Conservation (phyloP, 148 eudicot genomes). For the Selenicereus undatus region DNA sequence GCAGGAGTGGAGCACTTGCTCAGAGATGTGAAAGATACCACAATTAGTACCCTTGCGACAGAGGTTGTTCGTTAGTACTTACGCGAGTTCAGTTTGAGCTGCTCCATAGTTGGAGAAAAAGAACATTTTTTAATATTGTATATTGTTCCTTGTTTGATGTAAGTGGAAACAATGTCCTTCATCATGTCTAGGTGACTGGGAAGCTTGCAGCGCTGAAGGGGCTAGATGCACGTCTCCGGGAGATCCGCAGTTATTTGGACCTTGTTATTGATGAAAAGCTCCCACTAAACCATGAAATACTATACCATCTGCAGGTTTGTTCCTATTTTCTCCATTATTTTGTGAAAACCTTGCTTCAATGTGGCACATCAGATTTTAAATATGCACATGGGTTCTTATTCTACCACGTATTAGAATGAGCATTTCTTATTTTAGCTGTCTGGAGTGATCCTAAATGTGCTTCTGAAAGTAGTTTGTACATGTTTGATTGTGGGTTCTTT, state of each 20-base stretch:
- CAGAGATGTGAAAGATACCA: constrained; percentile 97
- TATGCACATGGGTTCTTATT: not conserved
- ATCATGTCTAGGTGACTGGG: constrained; percentile 70
- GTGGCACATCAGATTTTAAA: not conserved
- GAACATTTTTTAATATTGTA: too few species aligned
- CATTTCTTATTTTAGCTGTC: not conserved
- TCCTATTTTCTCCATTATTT: not conserved
- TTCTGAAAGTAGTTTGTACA: not conserved
- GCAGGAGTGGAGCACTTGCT: constrained; percentile 97
- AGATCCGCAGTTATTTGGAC: constrained; percentile 83
- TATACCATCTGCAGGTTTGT: constrained; percentile 88
- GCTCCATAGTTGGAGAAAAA: not conserved
- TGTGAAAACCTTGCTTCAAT: not conserved
- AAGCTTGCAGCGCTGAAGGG: constrained; percentile 96
- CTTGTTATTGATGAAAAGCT: constrained; percentile 81
- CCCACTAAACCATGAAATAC: constrained; percentile 88
- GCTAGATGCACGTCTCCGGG: constrained; percentile 77
- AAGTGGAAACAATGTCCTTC: not conserved
- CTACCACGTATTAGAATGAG: not conserved
- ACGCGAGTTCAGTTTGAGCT: not conserved
- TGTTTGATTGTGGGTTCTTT: not conserved
- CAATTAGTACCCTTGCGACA: constrained; percentile 92
- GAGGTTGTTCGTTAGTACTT: constrained; percentile 43
- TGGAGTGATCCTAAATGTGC: not conserved
- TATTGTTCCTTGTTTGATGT: too few species aligned